Percentiles rank a stretch among this genome's conserved stretches.
Conservation (phyloP, 2,329 filamentous ascomycete species). For the Monosporascus ibericus region DNA sequence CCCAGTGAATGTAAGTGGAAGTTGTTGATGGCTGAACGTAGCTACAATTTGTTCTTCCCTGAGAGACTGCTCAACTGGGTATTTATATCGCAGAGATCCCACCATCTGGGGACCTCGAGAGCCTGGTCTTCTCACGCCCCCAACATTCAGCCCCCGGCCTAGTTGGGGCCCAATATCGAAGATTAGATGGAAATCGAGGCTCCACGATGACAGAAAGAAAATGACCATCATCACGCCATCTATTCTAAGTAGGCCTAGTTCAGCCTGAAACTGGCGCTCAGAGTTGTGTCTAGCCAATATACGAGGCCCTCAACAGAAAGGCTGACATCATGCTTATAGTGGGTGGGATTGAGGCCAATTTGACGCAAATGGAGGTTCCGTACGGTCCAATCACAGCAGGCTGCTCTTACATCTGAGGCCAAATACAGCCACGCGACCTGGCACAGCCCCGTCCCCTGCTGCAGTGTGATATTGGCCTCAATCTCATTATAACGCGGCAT, state of each 20-base stretch:
- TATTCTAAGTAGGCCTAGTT: background rate
- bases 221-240: background rate
- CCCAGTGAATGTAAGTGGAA: background rate
- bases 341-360: background rate
- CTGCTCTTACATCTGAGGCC: background rate
- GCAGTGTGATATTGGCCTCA: background rate
- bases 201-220: background rate
- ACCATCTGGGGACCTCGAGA: background rate
- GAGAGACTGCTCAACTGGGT: background rate
- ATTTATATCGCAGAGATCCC: background rate
- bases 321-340: background rate
- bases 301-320: background rate
- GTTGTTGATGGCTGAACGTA: background rate
- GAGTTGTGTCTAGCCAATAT: background rate
- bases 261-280: background rate
- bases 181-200: background rate
- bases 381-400: background rate
- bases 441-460: background rate
- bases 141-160: background rate
- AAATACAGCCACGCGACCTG: background rate
- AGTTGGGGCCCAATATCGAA: background rate
- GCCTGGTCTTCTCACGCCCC: background rate
- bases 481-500: background rate
- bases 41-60: too few relatives aligned
- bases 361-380: background rate